Evolutionary conservation across 495 filamentous ascomycete species (phyloP), one percentile per base, ranked within the genome.

Genomic region (Podospora tetraspora): DNA sequence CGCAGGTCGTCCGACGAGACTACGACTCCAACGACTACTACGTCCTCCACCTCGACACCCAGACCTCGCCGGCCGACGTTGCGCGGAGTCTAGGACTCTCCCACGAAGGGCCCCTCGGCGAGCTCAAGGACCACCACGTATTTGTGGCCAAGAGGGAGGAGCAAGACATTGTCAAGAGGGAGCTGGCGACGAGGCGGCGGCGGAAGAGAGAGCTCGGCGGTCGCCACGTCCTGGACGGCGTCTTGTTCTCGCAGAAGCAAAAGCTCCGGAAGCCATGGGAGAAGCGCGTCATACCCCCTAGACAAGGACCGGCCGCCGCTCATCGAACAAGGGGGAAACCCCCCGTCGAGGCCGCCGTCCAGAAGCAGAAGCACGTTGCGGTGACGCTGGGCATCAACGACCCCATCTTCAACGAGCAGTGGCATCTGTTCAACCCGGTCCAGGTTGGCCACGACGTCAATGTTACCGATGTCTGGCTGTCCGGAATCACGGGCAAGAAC

Each of bases 361-460:
- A 83, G 56, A 77, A 80, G 63, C 90, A 90, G 72, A 79, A 82
- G 27, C 80, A 89, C 7, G 82, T 96, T 30, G 86, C 88, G 25
- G 73, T 82, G 21, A 79, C 82, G 0, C 83, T 99, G 23, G 83
- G 80, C 3, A 98, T 99, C 71, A 79, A 79, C 22, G 95, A 99
- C 74, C 95, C 95, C 22, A 95, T 96, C 30, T 99, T 97, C 79
- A 79, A 84, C 19, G 90, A 95, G 58, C 95, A 99, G 77, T 99
- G 95, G 95, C 95, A 99, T 86, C 82, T 99, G 13, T 90, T 89
- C 80, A 99, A 99, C 76, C 84, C 89, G 1, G 73, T 90, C 10
- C 88, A 96, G 74, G 73, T 87, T 16, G 94, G 94, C 13, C 91
- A 98, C 78, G 94, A 98, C 77, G 84, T 99, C 59, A 99, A 99